These are phyloP conservation scores for Ophiostoma quercus DNA, from an alignment of 2,329 filamentous ascomycete species.

Conservation along the genomic window DNA sequence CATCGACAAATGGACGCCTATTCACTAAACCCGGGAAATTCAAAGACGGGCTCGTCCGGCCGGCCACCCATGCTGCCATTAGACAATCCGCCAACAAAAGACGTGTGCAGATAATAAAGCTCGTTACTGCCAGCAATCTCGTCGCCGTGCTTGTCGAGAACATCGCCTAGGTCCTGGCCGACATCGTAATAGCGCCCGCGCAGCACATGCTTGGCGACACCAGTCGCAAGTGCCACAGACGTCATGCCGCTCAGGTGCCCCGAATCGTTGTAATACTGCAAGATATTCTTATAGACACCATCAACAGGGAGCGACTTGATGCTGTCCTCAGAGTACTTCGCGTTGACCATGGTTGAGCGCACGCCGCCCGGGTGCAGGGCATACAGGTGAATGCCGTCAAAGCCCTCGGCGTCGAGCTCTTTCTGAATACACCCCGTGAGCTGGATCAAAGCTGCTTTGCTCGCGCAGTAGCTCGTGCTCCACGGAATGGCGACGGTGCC, in stretches of 20 bases:
- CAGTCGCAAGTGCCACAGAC: not conserved
- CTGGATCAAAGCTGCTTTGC: constrained; percentile 35
- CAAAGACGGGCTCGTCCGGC: not conserved
- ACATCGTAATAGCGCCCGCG: not conserved
- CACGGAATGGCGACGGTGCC: constrained; percentile 26
- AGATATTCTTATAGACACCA: not conserved
- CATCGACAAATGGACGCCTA: not conserved
- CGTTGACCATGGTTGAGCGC: constrained; percentile 32
- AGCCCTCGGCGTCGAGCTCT: constrained; percentile 32
- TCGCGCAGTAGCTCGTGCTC: constrained; percentile 34
- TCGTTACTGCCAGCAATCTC: not conserved
- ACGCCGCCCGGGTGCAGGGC: constrained; percentile 34
- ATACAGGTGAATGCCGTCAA: constrained; percentile 32
- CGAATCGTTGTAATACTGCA: not conserved
- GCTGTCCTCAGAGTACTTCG: not conserved
- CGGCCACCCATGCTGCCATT: not conserved
- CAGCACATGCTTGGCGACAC: not conserved
- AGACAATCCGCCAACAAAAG: not conserved
- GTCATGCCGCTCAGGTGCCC: not conserved
- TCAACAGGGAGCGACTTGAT: not conserved
- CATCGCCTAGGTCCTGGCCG: not conserved
- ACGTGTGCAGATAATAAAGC: not conserved
- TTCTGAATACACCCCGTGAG: constrained; percentile 33
- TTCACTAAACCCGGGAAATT: not conserved
- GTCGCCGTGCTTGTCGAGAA: not conserved